phyloP scores from a whole-genome alignment of 495 filamentous ascomycete species.

The Ascobolus immersus region DNA sequence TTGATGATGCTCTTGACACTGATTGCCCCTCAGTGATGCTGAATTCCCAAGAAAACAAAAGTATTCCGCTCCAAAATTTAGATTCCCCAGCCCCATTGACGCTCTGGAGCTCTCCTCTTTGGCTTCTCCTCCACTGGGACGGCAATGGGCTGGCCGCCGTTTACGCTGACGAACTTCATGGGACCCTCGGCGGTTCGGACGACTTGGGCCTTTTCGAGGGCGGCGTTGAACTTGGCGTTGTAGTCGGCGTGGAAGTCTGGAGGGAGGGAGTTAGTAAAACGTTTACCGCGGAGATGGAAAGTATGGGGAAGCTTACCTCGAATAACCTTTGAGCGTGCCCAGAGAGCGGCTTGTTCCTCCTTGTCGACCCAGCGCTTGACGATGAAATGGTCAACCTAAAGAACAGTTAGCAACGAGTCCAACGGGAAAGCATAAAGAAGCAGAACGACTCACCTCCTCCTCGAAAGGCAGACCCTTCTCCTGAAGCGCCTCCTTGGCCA shows the following conservation, averaged over 20 bases:
- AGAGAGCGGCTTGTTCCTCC: slow-evolving; percentile 14
- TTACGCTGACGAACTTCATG: background rate
- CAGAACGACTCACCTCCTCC: slow-evolving; percentile 11
- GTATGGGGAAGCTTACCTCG: slow-evolving; percentile 9
- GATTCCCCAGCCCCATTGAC: too few relatives aligned
- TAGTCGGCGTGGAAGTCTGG: slow-evolving; percentile 8
- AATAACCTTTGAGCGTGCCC: slow-evolving; percentile 15
- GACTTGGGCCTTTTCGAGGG: slow-evolving; percentile 13
- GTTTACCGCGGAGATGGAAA: background rate
- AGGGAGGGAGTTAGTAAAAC: background rate
- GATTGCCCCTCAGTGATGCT: too few relatives aligned
- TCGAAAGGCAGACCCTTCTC: slow-evolving; percentile 13
- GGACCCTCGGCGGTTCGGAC: slow-evolving; percentile 6
- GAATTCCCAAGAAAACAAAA: too few relatives aligned
- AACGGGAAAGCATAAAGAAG: background rate
- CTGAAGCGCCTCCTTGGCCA: slow-evolving; percentile 16
- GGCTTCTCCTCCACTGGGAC: too few relatives aligned
- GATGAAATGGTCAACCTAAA: slow-evolving; percentile 12
- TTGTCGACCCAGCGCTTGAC: slow-evolving; percentile 16
- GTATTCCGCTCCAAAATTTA: too few relatives aligned
- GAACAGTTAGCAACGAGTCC: background rate
- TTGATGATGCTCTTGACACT: too few relatives aligned
- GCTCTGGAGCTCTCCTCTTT: too few relatives aligned
- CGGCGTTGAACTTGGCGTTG: slow-evolving; percentile 13
- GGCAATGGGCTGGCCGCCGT: background rate